Conservation (phyloP, 306 rosid species). For the Fragaria ananassa region DNA sequence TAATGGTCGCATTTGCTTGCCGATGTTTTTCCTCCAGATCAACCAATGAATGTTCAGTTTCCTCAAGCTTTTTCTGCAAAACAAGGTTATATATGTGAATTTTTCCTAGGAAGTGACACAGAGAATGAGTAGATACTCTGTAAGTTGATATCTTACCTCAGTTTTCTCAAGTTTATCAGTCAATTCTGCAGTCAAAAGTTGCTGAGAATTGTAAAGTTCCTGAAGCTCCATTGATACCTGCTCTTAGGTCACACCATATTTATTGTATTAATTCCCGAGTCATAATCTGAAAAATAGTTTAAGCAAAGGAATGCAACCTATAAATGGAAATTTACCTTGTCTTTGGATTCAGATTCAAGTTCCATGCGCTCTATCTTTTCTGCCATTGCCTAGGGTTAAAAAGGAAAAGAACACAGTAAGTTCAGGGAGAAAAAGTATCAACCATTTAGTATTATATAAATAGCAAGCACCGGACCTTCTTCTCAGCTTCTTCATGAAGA, state of each 20-base stretch:
- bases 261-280: constrained; percentile 18
- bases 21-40: constrained; percentile 93
- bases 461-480: constrained; percentile 57
- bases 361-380: constrained; percentile 98
- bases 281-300: constrained; percentile 6
- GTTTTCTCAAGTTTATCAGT: constrained; percentile 80
- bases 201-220: constrained; percentile 85
- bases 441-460: background rate
- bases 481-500: constrained; percentile 93
- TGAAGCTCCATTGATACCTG: constrained; percentile 91
- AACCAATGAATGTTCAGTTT: constrained; percentile 68
- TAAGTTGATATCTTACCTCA: constrained; percentile 47
- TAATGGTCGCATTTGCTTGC: constrained; percentile 90
- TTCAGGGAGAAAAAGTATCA: background rate
- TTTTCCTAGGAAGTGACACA: constrained; percentile 21
- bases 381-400: constrained; percentile 71
- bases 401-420: constrained; percentile 17
- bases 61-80: constrained; percentile 75
- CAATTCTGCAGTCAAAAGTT: constrained; percentile 70
- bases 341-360: constrained; percentile 85
- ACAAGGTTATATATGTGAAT: constrained; percentile 22
- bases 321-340: constrained; percentile 58
- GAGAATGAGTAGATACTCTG: constrained; percentile 4
- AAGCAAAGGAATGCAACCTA: constrained; percentile 25
- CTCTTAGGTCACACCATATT: constrained; percentile 27